phyloP scores from a whole-genome alignment of 2,329 filamentous ascomycete genomes.

The Paecilomyces sp. region DNA sequence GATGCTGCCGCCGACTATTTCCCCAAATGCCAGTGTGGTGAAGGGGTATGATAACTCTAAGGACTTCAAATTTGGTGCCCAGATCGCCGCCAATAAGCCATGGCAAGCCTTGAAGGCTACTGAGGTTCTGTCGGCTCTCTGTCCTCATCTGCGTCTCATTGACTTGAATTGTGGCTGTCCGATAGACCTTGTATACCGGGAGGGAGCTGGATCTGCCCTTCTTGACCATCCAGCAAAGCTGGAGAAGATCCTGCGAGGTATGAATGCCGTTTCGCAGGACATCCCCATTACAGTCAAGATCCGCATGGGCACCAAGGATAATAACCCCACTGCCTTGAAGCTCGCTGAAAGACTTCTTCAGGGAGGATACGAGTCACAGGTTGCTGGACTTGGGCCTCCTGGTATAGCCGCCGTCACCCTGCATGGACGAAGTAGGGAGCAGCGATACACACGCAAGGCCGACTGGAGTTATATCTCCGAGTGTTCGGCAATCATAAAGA shows the following conservation, averaged over 20 bases:
- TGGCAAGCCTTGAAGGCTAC: conserved; percentile 86
- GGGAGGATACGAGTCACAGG: conserved; percentile 65
- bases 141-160: conserved; percentile 79
- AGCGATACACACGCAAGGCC: conserved; percentile 85
- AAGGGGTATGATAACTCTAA: conserved; percentile 72
- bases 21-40: conserved; percentile 49
- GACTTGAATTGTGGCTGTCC: conserved; percentile 97
- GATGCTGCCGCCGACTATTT: conserved; percentile 62
- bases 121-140: conserved; percentile 67
- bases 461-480: conserved; percentile 94
- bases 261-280: conserved; percentile 87
- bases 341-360: conserved; percentile 77
- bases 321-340: conserved; percentile 69
- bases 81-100: conserved; percentile 87
- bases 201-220: conserved; percentile 82
- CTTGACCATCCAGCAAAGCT: conserved; percentile 83
- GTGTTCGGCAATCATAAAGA: conserved; percentile 75
- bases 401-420: conserved; percentile 94
- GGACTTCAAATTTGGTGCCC: conserved; percentile 83
- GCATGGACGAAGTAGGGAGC: conserved; percentile 87
- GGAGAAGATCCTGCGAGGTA: conserved; percentile 89
- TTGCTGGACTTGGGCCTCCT: conserved; percentile 60
- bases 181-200: conserved; percentile 85
- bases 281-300: conserved; percentile 94
- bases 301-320: conserved; percentile 79